Evolutionary conservation across 2,329 filamentous ascomycete genomes (phyloP), one percentile per base, ranked within the genome.

Genomic region (Microdochium nivale): DNA sequence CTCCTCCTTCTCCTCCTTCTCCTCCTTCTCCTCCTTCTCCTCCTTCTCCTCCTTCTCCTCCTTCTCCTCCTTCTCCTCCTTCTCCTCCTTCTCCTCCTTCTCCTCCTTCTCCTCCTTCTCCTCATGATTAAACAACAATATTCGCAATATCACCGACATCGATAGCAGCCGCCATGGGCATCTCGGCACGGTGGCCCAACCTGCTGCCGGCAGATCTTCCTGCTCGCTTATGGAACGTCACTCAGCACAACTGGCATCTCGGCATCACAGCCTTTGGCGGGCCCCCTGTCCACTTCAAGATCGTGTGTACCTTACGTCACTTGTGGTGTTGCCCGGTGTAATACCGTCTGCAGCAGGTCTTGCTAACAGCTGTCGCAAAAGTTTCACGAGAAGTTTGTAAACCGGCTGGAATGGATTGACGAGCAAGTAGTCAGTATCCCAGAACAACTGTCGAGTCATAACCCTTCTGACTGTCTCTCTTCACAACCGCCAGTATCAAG

Each of bases 211-310:
- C 40, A 24, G 40, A 44, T 13, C 21, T 44, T 11, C 13, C 40
- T 21, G 40, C 40, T 24, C 40, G 40, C 16, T 19, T 44, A 11
- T 44, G 40, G 40, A 44, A 21, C 19, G 40, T 44, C n/a, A 44
- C 40, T 5, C 52, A 50, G 47, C 48, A 44, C 21, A 71, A 70
- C 25, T 86, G 80, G 79, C 71, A 85, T 64, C 65, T 86, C 8
- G 83, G 83, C 0, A 78, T 86, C 55, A 86, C 80, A 1, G 67
- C 79, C 0, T 86, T 86, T 63, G 83, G 83, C 1, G 84, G 84
- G 0, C 84, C 84, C 3, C 77, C 83, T 0, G 83, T 87, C 10
- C 84, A 87, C 65, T 87, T 87, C 58, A 77, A 82, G 58, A 86
- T 86, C 53, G 70, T 74, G 54, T 56, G 66, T 57, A 37, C n/a